Percentiles rank a stretch among this genome's conserved stretches.
Evolutionary conservation across 2,329 filamentous ascomycete species (phyloP).

Genomic region (Exophiala oligosperma): DNA sequence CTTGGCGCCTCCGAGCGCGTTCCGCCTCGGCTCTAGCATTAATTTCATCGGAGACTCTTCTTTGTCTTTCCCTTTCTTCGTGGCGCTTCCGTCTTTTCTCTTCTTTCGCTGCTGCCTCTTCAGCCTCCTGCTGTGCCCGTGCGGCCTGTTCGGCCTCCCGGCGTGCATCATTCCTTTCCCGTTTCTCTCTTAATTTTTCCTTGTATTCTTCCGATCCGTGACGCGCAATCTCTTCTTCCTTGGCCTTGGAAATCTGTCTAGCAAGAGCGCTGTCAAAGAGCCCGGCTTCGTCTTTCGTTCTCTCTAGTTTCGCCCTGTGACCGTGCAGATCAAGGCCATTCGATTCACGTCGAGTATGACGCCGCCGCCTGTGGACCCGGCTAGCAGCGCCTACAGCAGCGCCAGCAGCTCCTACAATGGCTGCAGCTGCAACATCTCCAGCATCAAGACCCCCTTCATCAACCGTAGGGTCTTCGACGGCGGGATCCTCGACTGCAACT

Average conservation of each 20-base stretch:
- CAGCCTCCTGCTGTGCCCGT: constrained; percentile 2
- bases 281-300: constrained; percentile 34
- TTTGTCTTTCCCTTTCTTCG: constrained; percentile 10
- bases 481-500: constrained; percentile 18
- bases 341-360: constrained; percentile 15
- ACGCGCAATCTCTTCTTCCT: constrained; percentile 30
- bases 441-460: constrained; percentile 17
- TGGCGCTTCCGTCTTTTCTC: constrained; percentile 6
- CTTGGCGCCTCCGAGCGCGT: not conserved
- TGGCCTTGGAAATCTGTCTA: constrained; percentile 31
- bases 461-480: constrained; percentile 19
- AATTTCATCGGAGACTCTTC: not conserved
- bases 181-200: constrained; percentile 16
- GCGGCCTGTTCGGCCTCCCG: not conserved
- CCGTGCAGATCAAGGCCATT: constrained; percentile 22
- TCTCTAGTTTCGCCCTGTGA: constrained; percentile 34
- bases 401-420: constrained; percentile 7
- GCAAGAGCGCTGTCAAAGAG: constrained; percentile 34
- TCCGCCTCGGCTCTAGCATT: constrained; percentile 1
- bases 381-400: constrained; percentile 6
- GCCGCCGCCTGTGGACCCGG: constrained; percentile 15
- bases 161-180: constrained; percentile 15
- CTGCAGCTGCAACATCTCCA: not conserved
- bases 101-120: constrained; percentile 4
- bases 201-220: constrained; percentile 26